phyloP scores from a whole-genome alignment of 176 grass and related monocot species.

The Zoysia pacifica region DNA sequence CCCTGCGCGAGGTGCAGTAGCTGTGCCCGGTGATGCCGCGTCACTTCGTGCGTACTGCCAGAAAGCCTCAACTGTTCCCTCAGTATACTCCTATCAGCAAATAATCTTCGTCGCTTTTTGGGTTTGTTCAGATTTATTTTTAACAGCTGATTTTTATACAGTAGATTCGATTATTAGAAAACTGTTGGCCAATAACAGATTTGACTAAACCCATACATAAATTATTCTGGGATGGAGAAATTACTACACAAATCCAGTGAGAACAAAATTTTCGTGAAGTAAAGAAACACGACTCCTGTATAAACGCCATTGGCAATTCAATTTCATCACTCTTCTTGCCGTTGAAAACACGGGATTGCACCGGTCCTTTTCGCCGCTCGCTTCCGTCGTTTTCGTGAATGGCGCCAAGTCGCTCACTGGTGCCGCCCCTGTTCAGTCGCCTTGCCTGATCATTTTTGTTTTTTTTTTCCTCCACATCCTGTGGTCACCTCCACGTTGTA shows the following conservation, averaged over 20 bases:
- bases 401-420: conserved; percentile 31
- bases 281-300: too few relatives aligned
- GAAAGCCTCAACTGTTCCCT: neutral
- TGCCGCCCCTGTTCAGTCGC: neutral
- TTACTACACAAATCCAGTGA: too few relatives aligned
- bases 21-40: neutral
- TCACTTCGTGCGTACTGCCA: neutral
- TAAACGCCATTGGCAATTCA: too few relatives aligned
- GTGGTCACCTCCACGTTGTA: conserved; percentile 6
- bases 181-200: too few relatives aligned
- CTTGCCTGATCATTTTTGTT: conserved; percentile 13
- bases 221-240: too few relatives aligned
- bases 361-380: conserved; percentile 27
- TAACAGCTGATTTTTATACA: too few relatives aligned
- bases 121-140: too few relatives aligned
- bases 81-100: too few relatives aligned
- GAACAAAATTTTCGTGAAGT: too few relatives aligned
- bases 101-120: too few relatives aligned
- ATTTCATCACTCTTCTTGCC: neutral
- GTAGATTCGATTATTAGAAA: too few relatives aligned
- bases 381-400: conserved; percentile 17
- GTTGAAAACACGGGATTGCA: conserved; percentile 25
- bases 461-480: neutral
- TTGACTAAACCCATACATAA: too few relatives aligned
- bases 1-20: neutral